Percentiles rank a stretch among this genome's conserved stretches.
Evolutionary conservation across 345 rosid genomes (phyloP).

Genomic region (Salix brachista): DNA sequence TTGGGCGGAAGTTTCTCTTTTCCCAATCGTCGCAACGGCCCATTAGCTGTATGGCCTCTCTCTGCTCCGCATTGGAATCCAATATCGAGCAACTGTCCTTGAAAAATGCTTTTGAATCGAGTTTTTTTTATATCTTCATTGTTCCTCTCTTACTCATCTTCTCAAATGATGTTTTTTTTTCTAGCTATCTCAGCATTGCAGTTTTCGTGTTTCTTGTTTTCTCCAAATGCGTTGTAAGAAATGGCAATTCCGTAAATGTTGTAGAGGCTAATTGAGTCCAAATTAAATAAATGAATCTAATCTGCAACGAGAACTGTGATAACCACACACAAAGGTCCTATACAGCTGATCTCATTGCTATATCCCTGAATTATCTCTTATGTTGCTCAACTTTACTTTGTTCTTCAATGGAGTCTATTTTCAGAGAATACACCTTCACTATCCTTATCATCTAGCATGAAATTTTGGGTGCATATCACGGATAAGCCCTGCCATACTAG

Average conservation of each 20-base stretch:
- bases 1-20: not conserved
- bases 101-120: not conserved
- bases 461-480: not conserved
- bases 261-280: not conserved
- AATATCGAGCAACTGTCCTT: not conserved
- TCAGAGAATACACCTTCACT: not conserved
- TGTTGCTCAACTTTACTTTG: not conserved
- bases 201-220: not conserved
- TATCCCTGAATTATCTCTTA: not conserved
- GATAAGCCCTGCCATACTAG: not conserved
- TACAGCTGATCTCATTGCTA: not conserved
- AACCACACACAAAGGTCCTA: not conserved
- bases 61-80: not conserved
- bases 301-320: not conserved
- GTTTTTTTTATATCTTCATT: not conserved
- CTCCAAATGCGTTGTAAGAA: not conserved
- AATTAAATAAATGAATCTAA: not conserved
- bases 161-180: no score
- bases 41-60: not conserved
- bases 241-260: not conserved
- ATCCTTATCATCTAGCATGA: not conserved
- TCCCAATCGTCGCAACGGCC: not conserved
- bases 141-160: not conserved
- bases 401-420: not conserved
- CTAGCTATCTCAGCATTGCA: not conserved